Conservation (phyloP, 1,284 basidiomycete species). For the Cerrena zonata region DNA sequence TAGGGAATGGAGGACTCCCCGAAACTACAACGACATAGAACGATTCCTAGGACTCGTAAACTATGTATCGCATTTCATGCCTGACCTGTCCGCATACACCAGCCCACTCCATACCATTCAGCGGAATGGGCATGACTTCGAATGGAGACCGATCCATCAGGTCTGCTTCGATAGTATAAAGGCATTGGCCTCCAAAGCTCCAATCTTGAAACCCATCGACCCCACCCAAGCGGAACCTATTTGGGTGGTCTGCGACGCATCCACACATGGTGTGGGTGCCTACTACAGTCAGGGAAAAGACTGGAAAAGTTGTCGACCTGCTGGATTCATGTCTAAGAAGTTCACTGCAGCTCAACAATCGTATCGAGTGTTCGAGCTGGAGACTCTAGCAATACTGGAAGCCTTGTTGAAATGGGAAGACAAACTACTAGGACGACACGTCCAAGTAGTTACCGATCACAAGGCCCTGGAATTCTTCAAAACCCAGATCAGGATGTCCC, state of each 20-base stretch:
- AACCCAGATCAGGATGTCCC: slow-evolving; percentile 16
- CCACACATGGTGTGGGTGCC: too few species aligned
- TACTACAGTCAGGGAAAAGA: too few species aligned
- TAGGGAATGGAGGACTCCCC: too few species aligned
- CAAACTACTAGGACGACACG: too few species aligned
- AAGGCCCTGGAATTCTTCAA: slow-evolving; percentile 31
- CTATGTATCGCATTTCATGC: slow-evolving; percentile 36
- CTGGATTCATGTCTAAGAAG: slow-evolving; percentile 37
- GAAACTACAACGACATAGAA: too few species aligned
- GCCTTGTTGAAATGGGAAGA: slow-evolving; percentile 33
- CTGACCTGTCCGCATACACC: slow-evolving; percentile 30
- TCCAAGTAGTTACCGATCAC: slow-evolving; percentile 37
- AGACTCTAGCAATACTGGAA: slow-evolving; percentile 34
- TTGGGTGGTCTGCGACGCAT: too few species aligned
- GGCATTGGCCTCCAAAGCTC: slow-evolving; percentile 22
- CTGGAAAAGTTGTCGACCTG: slow-evolving; percentile 26
- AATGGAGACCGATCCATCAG: slow-evolving; percentile 28
- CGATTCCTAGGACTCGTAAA: slow-evolving; percentile 37
- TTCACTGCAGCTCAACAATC: too few species aligned
- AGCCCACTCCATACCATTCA: slow-evolving; percentile 14
- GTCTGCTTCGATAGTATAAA: slow-evolving; percentile 34
- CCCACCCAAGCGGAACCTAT: slow-evolving; percentile 23
- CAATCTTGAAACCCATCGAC: slow-evolving; percentile 31
- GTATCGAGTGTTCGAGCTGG: slow-evolving; percentile 31
- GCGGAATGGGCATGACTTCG: slow-evolving; percentile 14